Evolutionary conservation across 106 monocot species (phyloP).

Genomic region (Apostasia shenzhenica): DNA sequence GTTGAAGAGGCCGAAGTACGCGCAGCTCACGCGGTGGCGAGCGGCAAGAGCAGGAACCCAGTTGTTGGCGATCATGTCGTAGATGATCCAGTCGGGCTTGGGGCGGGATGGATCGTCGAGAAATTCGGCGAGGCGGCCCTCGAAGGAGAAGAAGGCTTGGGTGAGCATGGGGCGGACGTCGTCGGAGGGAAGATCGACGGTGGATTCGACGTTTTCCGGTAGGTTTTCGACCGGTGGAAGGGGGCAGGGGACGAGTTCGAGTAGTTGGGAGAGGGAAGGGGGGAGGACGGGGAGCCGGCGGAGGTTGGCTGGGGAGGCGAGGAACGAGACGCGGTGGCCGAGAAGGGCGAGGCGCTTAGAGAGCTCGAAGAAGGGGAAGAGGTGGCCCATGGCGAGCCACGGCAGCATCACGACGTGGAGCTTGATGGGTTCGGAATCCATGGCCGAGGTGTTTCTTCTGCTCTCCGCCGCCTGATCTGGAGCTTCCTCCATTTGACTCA

Average conservation of each 20-base stretch:
- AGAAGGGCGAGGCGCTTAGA: background rate
- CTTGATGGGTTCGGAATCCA: too few species aligned
- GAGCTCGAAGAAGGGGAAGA: conserved; percentile 17
- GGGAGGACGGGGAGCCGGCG: conserved; percentile 2
- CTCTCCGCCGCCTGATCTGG: too few species aligned
- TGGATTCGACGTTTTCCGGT: background rate
- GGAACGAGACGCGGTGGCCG: conserved; percentile 11
- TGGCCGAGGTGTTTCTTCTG: too few species aligned
- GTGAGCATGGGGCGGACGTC: background rate
- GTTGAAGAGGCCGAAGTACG: conserved; percentile 1
- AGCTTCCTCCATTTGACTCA: too few species aligned
- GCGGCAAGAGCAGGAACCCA: too few species aligned
- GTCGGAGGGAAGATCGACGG: conserved; percentile 1
- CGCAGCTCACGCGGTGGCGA: too few species aligned
- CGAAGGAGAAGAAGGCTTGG: background rate
- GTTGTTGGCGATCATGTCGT: background rate
- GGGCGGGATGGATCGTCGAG: conserved; percentile 3
- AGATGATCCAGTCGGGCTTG: conserved; percentile 8
- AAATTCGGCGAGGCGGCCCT: background rate
- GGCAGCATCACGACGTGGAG: conserved; percentile 21
- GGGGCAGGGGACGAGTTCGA: conserved; percentile 2
- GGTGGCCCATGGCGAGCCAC: conserved; percentile 27
- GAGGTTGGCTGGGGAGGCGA: conserved; percentile 3
- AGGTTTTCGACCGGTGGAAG: background rate
- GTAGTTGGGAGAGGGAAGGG: background rate